Evolutionary conservation across 2,329 filamentous ascomycete species (phyloP).

Genomic region (Diaporthe nobilis): DNA sequence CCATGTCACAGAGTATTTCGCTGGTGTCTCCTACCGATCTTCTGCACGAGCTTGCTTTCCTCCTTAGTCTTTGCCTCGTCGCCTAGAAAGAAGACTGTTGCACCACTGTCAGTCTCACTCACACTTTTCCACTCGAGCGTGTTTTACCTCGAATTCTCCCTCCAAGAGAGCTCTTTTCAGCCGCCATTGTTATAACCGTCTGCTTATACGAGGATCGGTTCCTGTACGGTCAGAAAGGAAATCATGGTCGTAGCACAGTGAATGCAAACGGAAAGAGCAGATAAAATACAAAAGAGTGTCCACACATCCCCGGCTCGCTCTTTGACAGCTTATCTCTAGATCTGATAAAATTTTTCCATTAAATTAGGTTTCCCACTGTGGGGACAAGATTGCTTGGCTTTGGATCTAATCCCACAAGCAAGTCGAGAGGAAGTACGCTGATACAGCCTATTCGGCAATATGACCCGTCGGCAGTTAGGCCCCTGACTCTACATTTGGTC

Average conservation of each 20-base stretch:
- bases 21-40: constrained; percentile 1
- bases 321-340: neutral
- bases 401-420: neutral
- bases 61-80: constrained; percentile 13
- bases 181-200: neutral
- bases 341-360: constrained; percentile 1
- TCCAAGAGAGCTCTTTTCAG: neutral
- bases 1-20: neutral
- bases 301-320: neutral
- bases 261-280: neutral
- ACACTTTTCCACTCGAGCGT: neutral
- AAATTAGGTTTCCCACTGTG: neutral
- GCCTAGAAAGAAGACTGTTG: neutral
- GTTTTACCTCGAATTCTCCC: neutral
- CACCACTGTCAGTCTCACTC: neutral
- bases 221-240: neutral
- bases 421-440: neutral
- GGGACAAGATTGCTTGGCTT: neutral
- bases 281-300: neutral
- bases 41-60: neutral
- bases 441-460: neutral
- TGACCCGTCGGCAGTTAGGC: neutral
- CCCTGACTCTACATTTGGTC: constrained; percentile 1
- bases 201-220: neutral
- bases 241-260: neutral